These are phyloP conservation scores for Didymella lethalis DNA, from an alignment of 2,329 filamentous ascomycete genomes.

Conservation along the genomic window DNA sequence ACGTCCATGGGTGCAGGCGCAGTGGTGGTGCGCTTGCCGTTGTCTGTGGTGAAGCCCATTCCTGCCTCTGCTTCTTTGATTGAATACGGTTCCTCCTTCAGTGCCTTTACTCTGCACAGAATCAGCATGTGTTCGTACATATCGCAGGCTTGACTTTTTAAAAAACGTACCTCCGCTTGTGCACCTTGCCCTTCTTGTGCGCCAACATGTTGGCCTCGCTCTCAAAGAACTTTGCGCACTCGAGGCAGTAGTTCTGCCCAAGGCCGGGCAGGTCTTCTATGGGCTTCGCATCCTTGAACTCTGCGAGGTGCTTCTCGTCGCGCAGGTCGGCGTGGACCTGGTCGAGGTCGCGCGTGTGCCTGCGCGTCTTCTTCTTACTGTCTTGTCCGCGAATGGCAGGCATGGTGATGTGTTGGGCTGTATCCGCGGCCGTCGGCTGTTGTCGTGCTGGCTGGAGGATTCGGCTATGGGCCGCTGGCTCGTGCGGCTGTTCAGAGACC, in stretches of 20 bases:
- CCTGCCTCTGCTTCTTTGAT: conserved; percentile 87
- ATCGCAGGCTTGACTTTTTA: background rate
- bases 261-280: conserved; percentile 87
- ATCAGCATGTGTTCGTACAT: background rate
- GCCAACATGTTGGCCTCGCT: conserved; percentile 76
- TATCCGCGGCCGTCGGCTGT: conserved; percentile 42
- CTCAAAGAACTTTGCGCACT: conserved; percentile 98
- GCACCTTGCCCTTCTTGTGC: conserved; percentile 87
- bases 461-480: conserved; percentile 37
- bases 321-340: conserved; percentile 86
- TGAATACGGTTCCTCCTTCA: conserved; percentile 84
- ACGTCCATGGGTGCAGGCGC: conserved; percentile 43
- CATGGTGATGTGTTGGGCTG: conserved; percentile 48
- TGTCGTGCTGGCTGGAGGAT: conserved; percentile 30
- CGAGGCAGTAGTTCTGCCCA: conserved; percentile 84
- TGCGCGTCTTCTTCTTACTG: conserved; percentile 59
- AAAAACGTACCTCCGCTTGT: conserved; percentile 78
- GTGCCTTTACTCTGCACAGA: conserved; percentile 73
- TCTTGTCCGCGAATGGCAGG: conserved; percentile 60
- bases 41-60: conserved; percentile 74
- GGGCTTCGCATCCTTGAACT: conserved; percentile 80
- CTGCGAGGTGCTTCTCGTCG: conserved; percentile 78
- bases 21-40: conserved; percentile 58
- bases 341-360: conserved; percentile 79
- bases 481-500: conserved; percentile 29